Base-by-base conservation (phyloP, 179 eudicot species). In the Spinacia oleracea region DNA sequence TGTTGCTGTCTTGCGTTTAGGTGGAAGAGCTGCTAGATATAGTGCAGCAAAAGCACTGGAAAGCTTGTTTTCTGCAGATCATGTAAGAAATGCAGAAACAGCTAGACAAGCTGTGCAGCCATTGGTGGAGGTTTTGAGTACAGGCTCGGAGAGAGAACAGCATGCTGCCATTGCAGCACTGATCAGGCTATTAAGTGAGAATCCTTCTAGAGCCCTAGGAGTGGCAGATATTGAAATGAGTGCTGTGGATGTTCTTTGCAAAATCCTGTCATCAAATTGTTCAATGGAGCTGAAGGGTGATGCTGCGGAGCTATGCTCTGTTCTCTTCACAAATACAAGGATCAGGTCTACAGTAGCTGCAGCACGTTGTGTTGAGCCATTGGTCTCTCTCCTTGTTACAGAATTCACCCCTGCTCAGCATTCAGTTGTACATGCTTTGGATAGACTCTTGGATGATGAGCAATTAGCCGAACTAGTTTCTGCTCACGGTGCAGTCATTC, bases 81-180 rank as follows among this genome's bases (percentile, higher is more conserved):
- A 96, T 77, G 89, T 96, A 51, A 88, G 97, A 80, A 94, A 91
- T 85, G 97, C 97, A 18, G 98, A 94, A 84, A 85, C 90, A 40
- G 85, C 99, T 43, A 85, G 95, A 83, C 97, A 96, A 76, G 98
- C 99, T 76, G 97, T 96, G 75, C 98, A 96, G 76, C 99, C 99
- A 1, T 84, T 96, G 86, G 98, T 96, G 80, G 99, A 96, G 82
- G 90, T 96, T 72, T 80, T 96, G 15, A 90, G 81, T 72, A 89
- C 98, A 12, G 99, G 98, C 31, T 87, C 89, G 78, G 99, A 96
- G 90, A 94, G 83, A 83, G 99, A 96, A 85, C 99, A 96, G 66
- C 98, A 96, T 81, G 99, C 99, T 79, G 97, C 98, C n/a, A 96
- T 96, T 77, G 99, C 97, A 75, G 98, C 99, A 38, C 78, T 96